A percentile compares a stretch with the other conserved stretches of the same genome.
Evolutionary conservation across 2,329 filamentous ascomycete genomes (phyloP).

Genomic region (Pyrenophora graminea): DNA sequence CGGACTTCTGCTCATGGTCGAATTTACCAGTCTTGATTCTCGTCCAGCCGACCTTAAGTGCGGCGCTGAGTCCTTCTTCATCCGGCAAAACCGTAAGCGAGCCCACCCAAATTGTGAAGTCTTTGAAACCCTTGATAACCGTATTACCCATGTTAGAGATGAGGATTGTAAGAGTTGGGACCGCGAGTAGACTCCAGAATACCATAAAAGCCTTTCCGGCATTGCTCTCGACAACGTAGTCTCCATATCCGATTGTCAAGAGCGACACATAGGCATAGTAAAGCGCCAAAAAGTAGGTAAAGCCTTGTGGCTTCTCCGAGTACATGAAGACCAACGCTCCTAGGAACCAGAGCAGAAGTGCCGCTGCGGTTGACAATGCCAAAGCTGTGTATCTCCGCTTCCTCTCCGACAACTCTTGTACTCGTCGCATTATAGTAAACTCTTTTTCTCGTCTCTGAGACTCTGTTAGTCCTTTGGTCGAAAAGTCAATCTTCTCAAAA

Average conservation of each 20-base stretch:
- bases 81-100: slow-evolving; percentile 59
- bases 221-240: slow-evolving; percentile 53
- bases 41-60: slow-evolving; percentile 37
- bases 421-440: slow-evolving; percentile 50
- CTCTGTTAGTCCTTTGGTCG: slow-evolving; percentile 46
- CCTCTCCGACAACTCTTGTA: slow-evolving; percentile 44
- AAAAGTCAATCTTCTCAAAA: slow-evolving; percentile 49
- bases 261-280: slow-evolving; percentile 60
- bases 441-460: slow-evolving; percentile 53
- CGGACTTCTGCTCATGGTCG: slow-evolving; percentile 15
- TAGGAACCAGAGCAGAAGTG: slow-evolving; percentile 50
- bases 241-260: slow-evolving; percentile 61
- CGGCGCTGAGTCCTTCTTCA: slow-evolving; percentile 48
- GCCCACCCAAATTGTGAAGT: slow-evolving; percentile 60
- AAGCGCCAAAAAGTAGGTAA: slow-evolving; percentile 57
- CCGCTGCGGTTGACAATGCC: slow-evolving; percentile 45
- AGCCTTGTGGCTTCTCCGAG: slow-evolving; percentile 52
- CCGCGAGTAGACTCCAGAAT: slow-evolving; percentile 60
- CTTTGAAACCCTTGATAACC: slow-evolving; percentile 58
- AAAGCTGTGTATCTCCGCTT: slow-evolving; percentile 50
- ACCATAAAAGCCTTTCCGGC: slow-evolving; percentile 61
- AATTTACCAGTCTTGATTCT: slow-evolving; percentile 31
- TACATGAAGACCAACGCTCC: slow-evolving; percentile 57
- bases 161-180: slow-evolving; percentile 59
- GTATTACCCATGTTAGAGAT: slow-evolving; percentile 61